A percentile compares a stretch with the other conserved stretches of the same genome.
Conservation (phyloP, 2,329 filamentous ascomycete species). For the Colletotrichum spaethianum region DNA sequence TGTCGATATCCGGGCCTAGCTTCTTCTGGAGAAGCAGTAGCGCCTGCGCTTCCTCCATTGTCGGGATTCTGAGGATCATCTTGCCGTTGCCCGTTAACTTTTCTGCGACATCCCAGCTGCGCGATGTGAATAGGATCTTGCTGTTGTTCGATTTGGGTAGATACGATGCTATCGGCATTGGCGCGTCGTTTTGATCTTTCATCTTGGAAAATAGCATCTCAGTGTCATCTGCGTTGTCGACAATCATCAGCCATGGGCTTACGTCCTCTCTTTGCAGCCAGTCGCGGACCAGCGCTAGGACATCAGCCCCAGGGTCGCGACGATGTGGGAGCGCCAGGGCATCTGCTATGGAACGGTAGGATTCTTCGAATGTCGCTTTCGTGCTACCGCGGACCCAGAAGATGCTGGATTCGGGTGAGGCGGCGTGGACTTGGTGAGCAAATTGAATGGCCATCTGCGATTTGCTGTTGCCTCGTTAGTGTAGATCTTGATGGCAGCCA, state of each 20-base stretch:
- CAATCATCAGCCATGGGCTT: constrained; percentile 43
- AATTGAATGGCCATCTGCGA: constrained; percentile 43
- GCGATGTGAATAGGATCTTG: constrained; percentile 41
- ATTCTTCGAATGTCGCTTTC: constrained; percentile 36
- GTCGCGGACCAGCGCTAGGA: constrained; percentile 38
- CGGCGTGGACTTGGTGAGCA: constrained; percentile 27
- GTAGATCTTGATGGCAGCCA: not conserved
- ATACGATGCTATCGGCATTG: constrained; percentile 36
- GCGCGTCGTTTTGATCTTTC: not conserved
- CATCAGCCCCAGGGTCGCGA: constrained; percentile 28
- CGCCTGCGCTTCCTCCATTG: constrained; percentile 48
- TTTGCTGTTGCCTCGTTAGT: constrained; percentile 39
- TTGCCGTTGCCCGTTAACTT: constrained; percentile 34
- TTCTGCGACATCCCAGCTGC: constrained; percentile 40
- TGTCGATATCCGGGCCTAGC: constrained; percentile 33
- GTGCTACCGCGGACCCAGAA: constrained; percentile 41
- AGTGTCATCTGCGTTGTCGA: constrained; percentile 43
- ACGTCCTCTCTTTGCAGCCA: constrained; percentile 42
- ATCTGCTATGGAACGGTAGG: constrained; percentile 35
- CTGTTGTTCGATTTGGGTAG: constrained; percentile 39
- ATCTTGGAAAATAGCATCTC: constrained; percentile 17
- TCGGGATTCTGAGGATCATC: constrained; percentile 5
- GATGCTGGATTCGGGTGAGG: constrained; percentile 26
- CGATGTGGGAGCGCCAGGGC: constrained; percentile 30
- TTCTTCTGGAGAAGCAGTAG: constrained; percentile 45